phyloP scores from a whole-genome alignment of 73 alveolate species.

The Uronychia binucleata region DNA sequence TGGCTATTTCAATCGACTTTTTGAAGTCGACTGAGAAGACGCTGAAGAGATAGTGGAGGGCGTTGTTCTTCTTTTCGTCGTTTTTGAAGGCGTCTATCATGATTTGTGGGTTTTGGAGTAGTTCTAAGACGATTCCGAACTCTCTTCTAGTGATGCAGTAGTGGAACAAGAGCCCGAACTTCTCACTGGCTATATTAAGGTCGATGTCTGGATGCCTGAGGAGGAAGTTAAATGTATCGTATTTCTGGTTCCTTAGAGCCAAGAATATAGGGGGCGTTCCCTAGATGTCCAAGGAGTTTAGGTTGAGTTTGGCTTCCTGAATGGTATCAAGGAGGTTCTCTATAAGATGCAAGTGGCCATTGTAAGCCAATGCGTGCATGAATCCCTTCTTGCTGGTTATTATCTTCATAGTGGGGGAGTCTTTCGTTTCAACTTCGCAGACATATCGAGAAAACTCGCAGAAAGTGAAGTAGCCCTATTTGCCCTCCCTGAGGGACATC shows the following conservation, averaged over 20 bases:
- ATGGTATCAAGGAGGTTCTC: background rate
- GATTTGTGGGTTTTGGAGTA: background rate
- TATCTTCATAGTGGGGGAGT: background rate
- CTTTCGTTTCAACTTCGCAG: background rate
- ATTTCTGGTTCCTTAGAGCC: background rate
- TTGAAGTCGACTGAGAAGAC: background rate
- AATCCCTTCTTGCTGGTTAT: background rate
- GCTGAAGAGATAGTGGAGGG: background rate
- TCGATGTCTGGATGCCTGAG: background rate
- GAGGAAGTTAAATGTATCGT: background rate
- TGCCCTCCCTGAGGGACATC: background rate
- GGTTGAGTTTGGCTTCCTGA: background rate
- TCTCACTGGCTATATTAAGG: background rate
- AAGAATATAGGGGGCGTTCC: background rate
- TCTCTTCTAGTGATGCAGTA: background rate
- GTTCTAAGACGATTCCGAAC: background rate
- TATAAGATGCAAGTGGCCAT: background rate
- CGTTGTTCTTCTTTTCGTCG: background rate
- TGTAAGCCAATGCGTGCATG: background rate
- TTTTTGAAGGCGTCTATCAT: background rate
- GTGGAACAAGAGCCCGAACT: background rate
- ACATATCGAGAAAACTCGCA: background rate
- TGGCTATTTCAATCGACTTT: background rate
- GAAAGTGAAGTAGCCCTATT: background rate
- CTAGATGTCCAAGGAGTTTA: background rate